Conservation (phyloP, 257 asterid species). For the Leptodermis oblonga region DNA sequence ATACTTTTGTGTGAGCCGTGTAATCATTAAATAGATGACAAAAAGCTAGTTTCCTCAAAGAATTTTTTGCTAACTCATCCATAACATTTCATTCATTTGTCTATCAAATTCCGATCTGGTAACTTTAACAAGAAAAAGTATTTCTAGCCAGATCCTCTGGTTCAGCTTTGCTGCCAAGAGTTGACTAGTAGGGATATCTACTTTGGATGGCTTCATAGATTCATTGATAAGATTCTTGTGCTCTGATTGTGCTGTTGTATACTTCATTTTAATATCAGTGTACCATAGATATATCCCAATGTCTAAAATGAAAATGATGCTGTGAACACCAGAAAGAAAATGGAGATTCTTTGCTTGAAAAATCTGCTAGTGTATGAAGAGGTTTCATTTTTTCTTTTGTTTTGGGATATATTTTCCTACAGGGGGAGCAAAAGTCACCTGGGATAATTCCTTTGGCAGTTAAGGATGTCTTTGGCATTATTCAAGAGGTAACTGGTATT, state of each 20-base stretch:
- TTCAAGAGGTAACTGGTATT: conserved; percentile 62
- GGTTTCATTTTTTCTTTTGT: not conserved
- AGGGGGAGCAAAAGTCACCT: conserved; percentile 95
- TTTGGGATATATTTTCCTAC: conserved; percentile 14
- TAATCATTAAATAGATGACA: not conserved
- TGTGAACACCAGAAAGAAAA: not conserved
- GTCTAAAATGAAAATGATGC: not conserved
- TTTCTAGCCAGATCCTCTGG: not conserved
- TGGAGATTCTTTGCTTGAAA: not conserved
- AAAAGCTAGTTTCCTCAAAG: not conserved
- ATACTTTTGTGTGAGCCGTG: not conserved
- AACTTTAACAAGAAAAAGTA: not conserved
- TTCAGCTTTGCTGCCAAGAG: not conserved
- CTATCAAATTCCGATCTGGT: not conserved
- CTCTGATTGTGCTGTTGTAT: not conserved
- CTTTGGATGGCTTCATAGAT: not conserved
- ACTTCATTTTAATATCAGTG: not conserved
- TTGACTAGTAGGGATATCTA: not conserved
- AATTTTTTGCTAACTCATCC: not conserved
- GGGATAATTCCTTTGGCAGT: conserved; percentile 79
- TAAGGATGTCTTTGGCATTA: conserved; percentile 82
- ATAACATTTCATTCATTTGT: not conserved
- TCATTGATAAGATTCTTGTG: not conserved
- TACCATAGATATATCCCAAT: not conserved
- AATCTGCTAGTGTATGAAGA: not conserved